A percentile compares a stretch with the other conserved stretches of the same genome.
Evolutionary conservation across 257 asterid species (phyloP).

Genomic region (Solanum pennellii): DNA sequence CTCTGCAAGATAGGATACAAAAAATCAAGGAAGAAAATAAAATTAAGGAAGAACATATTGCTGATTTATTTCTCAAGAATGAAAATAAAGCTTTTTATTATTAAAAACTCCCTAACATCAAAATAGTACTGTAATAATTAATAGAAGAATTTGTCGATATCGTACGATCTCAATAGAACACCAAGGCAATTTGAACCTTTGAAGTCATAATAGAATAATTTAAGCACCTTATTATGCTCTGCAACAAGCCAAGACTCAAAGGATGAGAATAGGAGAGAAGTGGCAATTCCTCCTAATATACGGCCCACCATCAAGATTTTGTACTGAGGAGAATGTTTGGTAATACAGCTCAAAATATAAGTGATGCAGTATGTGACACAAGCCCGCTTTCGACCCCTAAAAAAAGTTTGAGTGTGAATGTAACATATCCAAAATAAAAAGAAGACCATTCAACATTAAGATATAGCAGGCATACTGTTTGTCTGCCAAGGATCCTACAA

Average conservation of each 20-base stretch:
- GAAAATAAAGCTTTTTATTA: not conserved
- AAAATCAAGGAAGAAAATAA: not conserved
- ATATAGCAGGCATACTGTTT: slow-evolving; percentile 22
- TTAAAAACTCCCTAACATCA: not conserved
- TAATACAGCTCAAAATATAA: slow-evolving; percentile 80
- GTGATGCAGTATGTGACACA: slow-evolving; percentile 87
- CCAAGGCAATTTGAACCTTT: not conserved
- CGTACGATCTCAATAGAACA: not conserved
- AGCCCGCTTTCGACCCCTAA: slow-evolving; percentile 97
- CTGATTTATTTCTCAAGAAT: not conserved
- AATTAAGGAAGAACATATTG: not conserved
- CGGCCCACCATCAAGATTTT: slow-evolving; percentile 86
- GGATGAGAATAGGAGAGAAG: slow-evolving; percentile 88
- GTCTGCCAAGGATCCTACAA: slow-evolving; percentile 50
- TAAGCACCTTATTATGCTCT: slow-evolving; percentile 83
- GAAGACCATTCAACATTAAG: not conserved
- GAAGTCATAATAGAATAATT: not conserved
- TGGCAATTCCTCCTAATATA: slow-evolving; percentile 88
- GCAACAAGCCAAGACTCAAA: slow-evolving; percentile 99
- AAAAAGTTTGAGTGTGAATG: not conserved
- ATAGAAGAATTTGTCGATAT: not conserved
- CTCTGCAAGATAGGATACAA: slow-evolving; percentile 37
- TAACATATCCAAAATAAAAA: not conserved
- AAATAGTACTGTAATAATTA: not conserved
- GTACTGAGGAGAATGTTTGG: slow-evolving; percentile 93